Percentiles rank a stretch among this genome's conserved stretches.
Conservation (phyloP, 139 green algal species). For the Spirogloea muscicola region DNA sequence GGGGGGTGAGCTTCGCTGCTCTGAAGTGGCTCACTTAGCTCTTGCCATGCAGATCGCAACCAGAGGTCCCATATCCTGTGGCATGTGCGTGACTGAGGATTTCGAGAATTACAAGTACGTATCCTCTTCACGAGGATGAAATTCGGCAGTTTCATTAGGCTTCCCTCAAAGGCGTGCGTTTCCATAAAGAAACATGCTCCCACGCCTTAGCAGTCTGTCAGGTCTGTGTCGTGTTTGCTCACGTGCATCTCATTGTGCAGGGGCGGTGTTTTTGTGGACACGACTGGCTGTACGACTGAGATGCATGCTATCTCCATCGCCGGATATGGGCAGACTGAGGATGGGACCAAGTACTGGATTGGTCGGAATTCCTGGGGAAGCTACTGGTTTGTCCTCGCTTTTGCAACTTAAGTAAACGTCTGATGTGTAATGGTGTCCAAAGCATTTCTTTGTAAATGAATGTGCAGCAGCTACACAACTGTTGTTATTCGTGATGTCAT, state of each 20-base stretch:
- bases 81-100: slow-evolving; percentile 63
- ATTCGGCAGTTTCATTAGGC: background rate
- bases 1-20: background rate
- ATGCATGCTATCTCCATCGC: no score
- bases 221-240: background rate
- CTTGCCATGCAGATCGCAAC: slow-evolving; percentile 19
- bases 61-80: slow-evolving; percentile 80
- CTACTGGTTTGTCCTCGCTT: no score
- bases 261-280: slow-evolving; percentile 55
- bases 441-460: no score
- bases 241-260: background rate
- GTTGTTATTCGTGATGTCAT: no score
- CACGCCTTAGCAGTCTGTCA: no score
- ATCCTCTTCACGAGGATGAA: background rate
- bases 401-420: no score
- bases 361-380: no score
- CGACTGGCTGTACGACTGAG: no score
- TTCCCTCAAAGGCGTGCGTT: background rate
- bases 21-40: background rate
- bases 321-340: no score
- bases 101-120: slow-evolving; percentile 62
- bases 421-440: no score
- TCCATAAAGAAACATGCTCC: background rate
- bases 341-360: no score
- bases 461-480: no score